These are phyloP conservation scores for Daldinia eschscholtzii DNA, from an alignment of 2,329 filamentous ascomycete genomes.

Conservation along the genomic window DNA sequence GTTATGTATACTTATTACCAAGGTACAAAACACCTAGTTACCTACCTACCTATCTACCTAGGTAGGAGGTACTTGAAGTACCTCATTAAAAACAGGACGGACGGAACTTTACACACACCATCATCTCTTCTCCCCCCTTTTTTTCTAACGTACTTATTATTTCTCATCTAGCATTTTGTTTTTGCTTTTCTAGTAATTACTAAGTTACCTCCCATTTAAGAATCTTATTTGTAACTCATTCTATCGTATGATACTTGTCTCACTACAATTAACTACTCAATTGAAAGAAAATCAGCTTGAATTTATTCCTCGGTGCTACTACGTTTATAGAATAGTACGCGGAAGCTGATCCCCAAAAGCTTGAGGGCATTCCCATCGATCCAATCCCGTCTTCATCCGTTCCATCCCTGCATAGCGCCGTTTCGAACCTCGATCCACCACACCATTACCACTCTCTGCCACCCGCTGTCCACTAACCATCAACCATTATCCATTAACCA, in stretches of 20 bases:
- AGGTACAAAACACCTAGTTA: no score
- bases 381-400: conserved; percentile 37
- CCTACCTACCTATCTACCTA: background rate
- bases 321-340: background rate
- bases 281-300: background rate
- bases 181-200: no score
- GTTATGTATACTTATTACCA: background rate
- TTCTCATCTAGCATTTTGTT: background rate
- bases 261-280: background rate
- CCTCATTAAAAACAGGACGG: no score
- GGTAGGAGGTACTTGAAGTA: no score
- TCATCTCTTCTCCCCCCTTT: conserved; percentile 1
- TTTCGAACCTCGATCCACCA: conserved; percentile 42
- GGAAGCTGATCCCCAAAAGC: background rate
- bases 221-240: no score
- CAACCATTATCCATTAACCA: background rate
- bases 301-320: background rate
- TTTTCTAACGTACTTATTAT: background rate
- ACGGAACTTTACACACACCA: background rate
- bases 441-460: conserved; percentile 19
- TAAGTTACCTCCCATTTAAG: background rate
- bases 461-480: background rate
- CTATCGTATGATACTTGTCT: background rate
- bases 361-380: conserved; percentile 26
- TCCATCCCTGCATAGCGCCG: conserved; percentile 43